phyloP scores from a whole-genome alignment of 768 basidiomycete species.

The Mycena filopes region DNA sequence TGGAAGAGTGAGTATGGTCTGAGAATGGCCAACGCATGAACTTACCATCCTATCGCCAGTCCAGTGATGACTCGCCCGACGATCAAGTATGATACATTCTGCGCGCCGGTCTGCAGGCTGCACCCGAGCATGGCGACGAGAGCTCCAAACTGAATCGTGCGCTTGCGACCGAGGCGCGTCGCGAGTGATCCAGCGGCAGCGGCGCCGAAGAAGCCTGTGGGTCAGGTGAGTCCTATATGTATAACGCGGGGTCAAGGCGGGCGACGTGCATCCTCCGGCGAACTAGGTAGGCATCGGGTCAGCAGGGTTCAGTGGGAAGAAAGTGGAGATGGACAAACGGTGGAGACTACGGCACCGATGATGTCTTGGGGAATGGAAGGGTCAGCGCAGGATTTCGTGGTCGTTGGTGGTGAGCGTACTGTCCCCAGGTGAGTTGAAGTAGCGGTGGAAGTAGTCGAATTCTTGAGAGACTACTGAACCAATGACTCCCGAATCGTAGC shows the following conservation, averaged over 20 bases:
- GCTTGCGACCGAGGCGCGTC: constrained; percentile 60
- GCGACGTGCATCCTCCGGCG: constrained; percentile 30
- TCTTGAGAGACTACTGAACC: constrained; percentile 31
- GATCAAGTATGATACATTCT: constrained; percentile 62
- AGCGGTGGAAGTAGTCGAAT: constrained; percentile 27
- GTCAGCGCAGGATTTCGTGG: no score
- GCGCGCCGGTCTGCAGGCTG: constrained; percentile 55
- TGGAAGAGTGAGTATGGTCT: background rate
- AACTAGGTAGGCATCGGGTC: constrained; percentile 16
- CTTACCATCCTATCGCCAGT: constrained; percentile 52
- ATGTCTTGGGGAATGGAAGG: constrained; percentile 27
- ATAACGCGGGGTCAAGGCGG: background rate
- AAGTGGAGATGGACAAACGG: constrained; percentile 52
- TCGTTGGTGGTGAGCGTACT: constrained; percentile 27
- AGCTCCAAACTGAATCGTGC: constrained; percentile 59
- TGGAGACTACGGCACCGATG: constrained; percentile 64
- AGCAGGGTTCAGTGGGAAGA: background rate
- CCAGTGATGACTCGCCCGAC: constrained; percentile 60
- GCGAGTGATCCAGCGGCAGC: constrained; percentile 57
- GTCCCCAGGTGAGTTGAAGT: constrained; percentile 41
- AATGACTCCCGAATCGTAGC: constrained; percentile 33
- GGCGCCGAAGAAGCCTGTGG: constrained; percentile 52
- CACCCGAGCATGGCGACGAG: constrained; percentile 62
- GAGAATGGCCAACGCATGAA: background rate
- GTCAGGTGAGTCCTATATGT: background rate